Percentiles rank a stretch among this genome's conserved stretches.
These are phyloP conservation scores for Apiospora aurea DNA, from an alignment of 2,329 filamentous ascomycete species.

Conservation along the genomic window DNA sequence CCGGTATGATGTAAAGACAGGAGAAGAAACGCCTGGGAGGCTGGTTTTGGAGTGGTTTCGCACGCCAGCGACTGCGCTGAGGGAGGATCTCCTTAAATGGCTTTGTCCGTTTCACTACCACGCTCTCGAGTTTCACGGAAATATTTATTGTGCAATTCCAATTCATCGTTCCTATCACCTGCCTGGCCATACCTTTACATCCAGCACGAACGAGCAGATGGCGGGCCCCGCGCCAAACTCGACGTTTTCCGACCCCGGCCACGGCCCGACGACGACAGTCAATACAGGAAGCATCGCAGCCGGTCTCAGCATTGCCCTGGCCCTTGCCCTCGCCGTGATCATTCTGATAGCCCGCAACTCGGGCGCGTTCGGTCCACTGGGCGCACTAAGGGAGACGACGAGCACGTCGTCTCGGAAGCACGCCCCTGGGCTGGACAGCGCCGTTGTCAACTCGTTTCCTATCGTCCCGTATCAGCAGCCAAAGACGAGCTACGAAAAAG, in stretches of 20 bases:
- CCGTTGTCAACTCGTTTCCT: neutral
- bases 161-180: neutral
- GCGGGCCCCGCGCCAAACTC: neutral
- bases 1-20: neutral
- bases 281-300: neutral
- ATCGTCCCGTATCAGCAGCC: neutral
- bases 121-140: neutral
- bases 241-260: neutral
- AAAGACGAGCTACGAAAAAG: too few relatives aligned
- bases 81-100: neutral
- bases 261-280: too few relatives aligned
- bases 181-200: too few relatives aligned
- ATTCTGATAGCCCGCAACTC: neutral
- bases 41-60: neutral
- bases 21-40: neutral
- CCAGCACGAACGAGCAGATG: neutral
- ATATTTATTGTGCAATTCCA: too few relatives aligned
- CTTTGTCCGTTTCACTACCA: too few relatives aligned
- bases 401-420: neutral
- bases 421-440: neutral
- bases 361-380: neutral
- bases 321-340: neutral
- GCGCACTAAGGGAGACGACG: neutral
- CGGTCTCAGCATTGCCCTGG: neutral
- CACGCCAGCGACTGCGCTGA: neutral